A percentile compares a stretch with the other conserved stretches of the same genome.
Conservation (phyloP, 73 alveolate genomes). For the Tetrahymena elliotti region DNA sequence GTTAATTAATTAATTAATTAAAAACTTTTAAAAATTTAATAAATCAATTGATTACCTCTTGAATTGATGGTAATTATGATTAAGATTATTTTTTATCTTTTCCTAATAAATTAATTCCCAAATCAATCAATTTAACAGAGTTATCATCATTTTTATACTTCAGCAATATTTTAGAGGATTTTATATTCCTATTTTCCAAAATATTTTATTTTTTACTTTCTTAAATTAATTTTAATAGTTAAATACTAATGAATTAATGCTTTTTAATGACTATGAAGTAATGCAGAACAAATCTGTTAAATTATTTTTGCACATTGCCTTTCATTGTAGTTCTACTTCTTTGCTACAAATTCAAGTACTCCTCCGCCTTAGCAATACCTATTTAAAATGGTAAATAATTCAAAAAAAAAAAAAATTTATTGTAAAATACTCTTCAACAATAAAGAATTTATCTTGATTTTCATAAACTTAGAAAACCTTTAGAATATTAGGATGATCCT, state of each 20-base stretch:
- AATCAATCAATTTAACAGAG: neutral
- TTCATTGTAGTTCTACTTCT: neutral
- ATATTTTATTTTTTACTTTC: too few relatives aligned
- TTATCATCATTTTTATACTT: neutral
- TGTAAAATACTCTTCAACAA: neutral
- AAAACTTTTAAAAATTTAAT: neutral
- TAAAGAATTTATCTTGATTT: neutral
- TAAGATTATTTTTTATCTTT: neutral
- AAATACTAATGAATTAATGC: neutral
- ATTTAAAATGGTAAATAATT: neutral
- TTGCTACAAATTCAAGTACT: neutral
- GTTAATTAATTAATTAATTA: neutral
- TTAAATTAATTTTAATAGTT: too few relatives aligned
- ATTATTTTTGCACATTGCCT: neutral
- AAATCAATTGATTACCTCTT: too few relatives aligned
- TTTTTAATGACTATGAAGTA: neutral
- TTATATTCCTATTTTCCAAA: neutral
- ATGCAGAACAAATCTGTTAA: neutral
- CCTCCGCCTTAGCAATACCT: neutral
- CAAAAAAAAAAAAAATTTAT: neutral
- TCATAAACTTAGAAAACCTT: neutral
- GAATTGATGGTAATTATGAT: neutral
- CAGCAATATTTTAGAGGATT: neutral
- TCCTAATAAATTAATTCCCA: neutral
- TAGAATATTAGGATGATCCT: neutral